Base-by-base conservation (phyloP, 1,139 yeast species). In the Nadsonia commutata region DNA sequence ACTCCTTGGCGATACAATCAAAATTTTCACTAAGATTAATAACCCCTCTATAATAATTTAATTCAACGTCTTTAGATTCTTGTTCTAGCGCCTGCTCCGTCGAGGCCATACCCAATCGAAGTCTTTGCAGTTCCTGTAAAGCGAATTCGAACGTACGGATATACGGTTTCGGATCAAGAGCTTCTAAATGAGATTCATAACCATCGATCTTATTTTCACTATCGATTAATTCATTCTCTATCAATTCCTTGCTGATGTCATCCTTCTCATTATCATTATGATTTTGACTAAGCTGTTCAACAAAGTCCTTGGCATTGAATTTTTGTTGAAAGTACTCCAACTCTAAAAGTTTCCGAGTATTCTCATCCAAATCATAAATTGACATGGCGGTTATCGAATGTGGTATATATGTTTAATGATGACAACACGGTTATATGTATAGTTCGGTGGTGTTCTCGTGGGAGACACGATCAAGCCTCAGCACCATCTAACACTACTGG, bases 121-220 rank as follows among this genome's bases (percentile, higher is more conserved):
- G 62, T 42, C 68, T 68, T 52, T 78, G 74, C 49, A 85, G 64
- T 56, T 84, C 93, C 44, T 78, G 70, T 40, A 86, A 65, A 1
- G 93, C 85, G 1, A 90, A 77, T 60, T 88, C 97, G 60, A 90
- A 88, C 0, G 95, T 84, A 54, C 95, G 73, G 44, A 90, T 90
- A 58, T 84, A 88, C 1, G 98, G 98, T 53, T 84, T 86, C 1
- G 98, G 96, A 58, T 90, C 96, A 44, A 66, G 55, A 2, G 60
- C 59, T 52, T 44, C 47, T 18, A 41, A 41, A 9, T 38, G 39
- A 27, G 41, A 18, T 33, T 36, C 40, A 36, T 27, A 16, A 3
- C 13, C n/a, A 27, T 13, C 13, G n/a, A 4, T 8, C n/a, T n/a
- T n/a, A 27, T 27, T 13, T 11, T 27, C 13, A 27, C 33, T 13